These are phyloP conservation scores for Anisodus tanguticus DNA, from an alignment of 257 asterid species.

Conservation along the genomic window DNA sequence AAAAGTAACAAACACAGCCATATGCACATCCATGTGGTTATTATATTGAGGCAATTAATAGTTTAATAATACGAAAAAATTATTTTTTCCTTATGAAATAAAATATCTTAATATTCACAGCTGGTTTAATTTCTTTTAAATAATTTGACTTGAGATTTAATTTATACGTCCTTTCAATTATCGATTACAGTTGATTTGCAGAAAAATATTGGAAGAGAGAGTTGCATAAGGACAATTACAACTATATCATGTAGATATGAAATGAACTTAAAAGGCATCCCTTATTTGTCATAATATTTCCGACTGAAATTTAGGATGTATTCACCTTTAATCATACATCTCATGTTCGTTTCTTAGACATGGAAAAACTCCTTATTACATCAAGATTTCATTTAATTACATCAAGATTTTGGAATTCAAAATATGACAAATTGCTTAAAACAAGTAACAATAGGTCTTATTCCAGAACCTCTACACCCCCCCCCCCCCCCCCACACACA, in stretches of 20 bases:
- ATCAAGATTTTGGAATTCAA: neutral
- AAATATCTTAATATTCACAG: neutral
- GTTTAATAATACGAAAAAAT: neutral
- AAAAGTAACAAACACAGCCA: constrained; percentile 9
- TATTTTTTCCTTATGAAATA: neutral
- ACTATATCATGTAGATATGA: neutral
- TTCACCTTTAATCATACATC: too few species aligned
- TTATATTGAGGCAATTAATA: constrained; percentile 16
- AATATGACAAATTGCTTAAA: neutral
- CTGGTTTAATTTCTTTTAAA: neutral
- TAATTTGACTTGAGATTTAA: neutral
- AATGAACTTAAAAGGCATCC: neutral
- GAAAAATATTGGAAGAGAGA: neutral
- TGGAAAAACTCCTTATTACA: too few species aligned
- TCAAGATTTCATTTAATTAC: neutral
- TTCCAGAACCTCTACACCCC: too few species aligned
- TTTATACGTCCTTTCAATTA: neutral
- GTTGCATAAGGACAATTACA: neutral
- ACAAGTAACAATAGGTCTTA: neutral
- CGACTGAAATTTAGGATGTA: neutral
- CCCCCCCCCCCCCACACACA: too few species aligned
- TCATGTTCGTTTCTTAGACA: too few species aligned
- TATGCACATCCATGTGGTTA: neutral
- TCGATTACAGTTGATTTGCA: neutral
- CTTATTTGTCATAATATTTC: neutral